Percentiles rank a stretch among this genome's conserved stretches.
Evolutionary conservation across 2,329 filamentous ascomycete species (phyloP).

Genomic region (Colletotrichum cordylinicola): DNA sequence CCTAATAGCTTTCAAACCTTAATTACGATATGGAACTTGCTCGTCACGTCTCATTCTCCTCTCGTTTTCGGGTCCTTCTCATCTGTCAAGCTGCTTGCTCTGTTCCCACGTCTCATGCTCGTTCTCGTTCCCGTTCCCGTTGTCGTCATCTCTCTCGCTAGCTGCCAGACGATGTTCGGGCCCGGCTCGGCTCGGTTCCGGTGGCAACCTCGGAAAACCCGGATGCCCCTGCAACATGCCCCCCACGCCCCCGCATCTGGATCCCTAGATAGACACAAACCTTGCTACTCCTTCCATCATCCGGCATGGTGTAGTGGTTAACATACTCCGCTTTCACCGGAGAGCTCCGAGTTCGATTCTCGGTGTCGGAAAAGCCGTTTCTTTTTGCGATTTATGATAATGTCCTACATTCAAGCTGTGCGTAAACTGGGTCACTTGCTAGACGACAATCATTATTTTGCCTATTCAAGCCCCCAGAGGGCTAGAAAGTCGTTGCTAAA

Average conservation of each 20-base stretch:
- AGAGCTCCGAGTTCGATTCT: constrained; percentile 1
- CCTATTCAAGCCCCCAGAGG: neutral
- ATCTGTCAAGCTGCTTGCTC: neutral
- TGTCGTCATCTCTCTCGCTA: neutral
- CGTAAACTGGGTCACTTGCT: neutral
- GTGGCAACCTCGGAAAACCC: neutral
- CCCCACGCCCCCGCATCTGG: accelerated
- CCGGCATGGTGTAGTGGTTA: constrained; percentile 1
- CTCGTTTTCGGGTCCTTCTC: neutral
- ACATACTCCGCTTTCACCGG: constrained; percentile 7
- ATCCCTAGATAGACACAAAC: accelerated
- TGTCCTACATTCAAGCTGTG: neutral
- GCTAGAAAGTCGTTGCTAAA: neutral
- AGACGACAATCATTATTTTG: neutral
- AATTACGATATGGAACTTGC: no score
- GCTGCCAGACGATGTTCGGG: neutral
- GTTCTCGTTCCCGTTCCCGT: neutral
- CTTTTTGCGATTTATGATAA: neutral
- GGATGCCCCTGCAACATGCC: neutral
- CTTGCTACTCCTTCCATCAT: accelerated
- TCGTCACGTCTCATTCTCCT: no score
- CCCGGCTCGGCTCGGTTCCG: neutral
- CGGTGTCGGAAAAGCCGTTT: neutral
- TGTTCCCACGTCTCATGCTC: accelerated
- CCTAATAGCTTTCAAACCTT: neutral